Base-by-base conservation (phyloP, 441 rosid genomes). In the Brassica hybrid region DNA sequence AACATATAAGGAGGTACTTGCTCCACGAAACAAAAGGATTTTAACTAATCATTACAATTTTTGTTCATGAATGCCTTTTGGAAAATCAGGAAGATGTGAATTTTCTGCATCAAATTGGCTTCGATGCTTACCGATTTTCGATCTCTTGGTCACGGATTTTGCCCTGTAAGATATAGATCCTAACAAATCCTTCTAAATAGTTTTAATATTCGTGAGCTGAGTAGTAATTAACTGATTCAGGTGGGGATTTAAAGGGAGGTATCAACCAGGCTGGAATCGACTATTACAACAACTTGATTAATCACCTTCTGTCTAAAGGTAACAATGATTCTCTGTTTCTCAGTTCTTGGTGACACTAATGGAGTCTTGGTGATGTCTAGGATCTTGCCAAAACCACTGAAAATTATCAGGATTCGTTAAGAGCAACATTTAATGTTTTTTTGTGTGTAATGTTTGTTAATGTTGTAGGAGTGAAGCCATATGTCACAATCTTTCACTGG, bases 121-220 rank as follows among this genome's bases (percentile, higher is more conserved):
- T 88, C 8, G 85, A 86, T 75, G 87, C 88, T 19, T 86, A 85
- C 69, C 83, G 97, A 72, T 86, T 91, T 69, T 91, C 97, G 7
- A 90, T 91, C 70, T 90, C 97, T 0, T 91, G 97, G 97, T 79
- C 97, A 2, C 79, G 97, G 75, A 77, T 92, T 56, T 45, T 89
- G 32, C 96, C 92, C 57, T 65, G 56, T 86, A 84, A 84, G 86
- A 82, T 68, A 8, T 25, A 32, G 6, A 67, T 30, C 7, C 12
- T 12, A 17, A 6, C 18, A 69, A 7, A 19, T 66, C 61, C 69
- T 52, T 36, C 18, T 54, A 3, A 4, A 63, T 34, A 14, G 13
- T 34, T 34, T 34, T 34, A 34, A 34, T 34, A 34, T 34, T 34
- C 23, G 7, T 14, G 17, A 77, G 25, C 10, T 14, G 11, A 27